Evolutionary conservation across 83 land plant species (phyloP).

Genomic region (Picea mariana): DNA sequence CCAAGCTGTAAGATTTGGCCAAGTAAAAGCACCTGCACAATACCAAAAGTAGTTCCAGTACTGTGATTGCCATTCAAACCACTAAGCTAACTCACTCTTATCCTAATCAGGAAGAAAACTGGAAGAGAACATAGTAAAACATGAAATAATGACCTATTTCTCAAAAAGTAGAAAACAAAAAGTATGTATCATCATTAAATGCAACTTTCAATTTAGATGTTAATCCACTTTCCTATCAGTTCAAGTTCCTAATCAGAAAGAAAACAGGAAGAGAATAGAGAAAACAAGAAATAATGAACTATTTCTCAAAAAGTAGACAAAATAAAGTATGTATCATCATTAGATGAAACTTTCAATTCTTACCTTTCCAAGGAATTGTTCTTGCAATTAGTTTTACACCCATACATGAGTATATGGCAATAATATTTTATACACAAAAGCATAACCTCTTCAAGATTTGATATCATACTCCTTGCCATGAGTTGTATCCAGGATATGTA

Average conservation of each 20-base stretch:
- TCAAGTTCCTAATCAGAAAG: not conserved
- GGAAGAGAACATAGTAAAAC: not conserved
- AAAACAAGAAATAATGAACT: not conserved
- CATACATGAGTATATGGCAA: not conserved
- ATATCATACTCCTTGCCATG: not conserved
- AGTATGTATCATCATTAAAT: not conserved
- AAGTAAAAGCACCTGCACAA: conserved; percentile 79
- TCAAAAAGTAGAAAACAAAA: not conserved
- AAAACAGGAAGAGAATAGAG: not conserved
- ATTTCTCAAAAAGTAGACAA: not conserved
- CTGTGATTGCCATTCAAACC: not conserved
- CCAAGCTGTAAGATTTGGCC: conserved; percentile 78
- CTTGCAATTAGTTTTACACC: not conserved
- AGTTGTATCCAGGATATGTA: too few relatives aligned
- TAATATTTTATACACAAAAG: not conserved
- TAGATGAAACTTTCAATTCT: not conserved
- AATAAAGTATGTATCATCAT: not conserved
- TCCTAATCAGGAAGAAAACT: not conserved
- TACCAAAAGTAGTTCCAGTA: not conserved
- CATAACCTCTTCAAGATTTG: not conserved
- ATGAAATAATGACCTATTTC: not conserved
- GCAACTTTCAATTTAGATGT: not conserved
- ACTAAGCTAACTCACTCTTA: not conserved
- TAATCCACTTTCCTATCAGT: not conserved
- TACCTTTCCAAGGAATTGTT: not conserved